A percentile compares a stretch with the other conserved stretches of the same genome.
Conservation (phyloP, 164 flowering plant genomes). For the Santalum album region DNA sequence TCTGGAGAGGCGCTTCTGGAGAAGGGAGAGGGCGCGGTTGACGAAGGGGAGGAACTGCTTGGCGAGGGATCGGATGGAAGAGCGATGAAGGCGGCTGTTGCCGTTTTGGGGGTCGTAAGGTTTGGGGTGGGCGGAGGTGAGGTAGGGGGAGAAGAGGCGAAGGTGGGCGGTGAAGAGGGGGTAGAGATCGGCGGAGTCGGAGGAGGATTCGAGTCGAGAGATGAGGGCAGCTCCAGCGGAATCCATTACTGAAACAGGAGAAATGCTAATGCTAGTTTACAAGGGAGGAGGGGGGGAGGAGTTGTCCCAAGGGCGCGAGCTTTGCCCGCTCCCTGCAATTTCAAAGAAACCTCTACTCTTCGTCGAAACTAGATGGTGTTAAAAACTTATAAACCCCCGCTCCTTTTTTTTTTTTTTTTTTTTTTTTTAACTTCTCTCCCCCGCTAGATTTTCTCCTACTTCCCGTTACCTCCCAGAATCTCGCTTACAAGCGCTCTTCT, state of each 20-base stretch:
- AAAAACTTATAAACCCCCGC: too few relatives aligned
- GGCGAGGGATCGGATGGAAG: conserved; percentile 51
- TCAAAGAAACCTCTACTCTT: too few relatives aligned
- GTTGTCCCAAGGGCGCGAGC: neutral
- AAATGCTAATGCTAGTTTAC: neutral
- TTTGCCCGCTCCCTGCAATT: too few relatives aligned
- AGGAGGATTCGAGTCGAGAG: neutral
- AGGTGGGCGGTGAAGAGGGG: neutral
- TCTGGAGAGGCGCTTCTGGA: conserved; percentile 47
- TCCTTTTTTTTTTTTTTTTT: too few relatives aligned
- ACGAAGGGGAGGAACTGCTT: conserved; percentile 64
- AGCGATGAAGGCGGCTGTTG: conserved; percentile 10
- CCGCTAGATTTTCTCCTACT: too few relatives aligned
- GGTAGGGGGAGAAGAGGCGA: neutral
- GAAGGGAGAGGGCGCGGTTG: conserved; percentile 38
- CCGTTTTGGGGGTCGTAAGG: conserved; percentile 8
- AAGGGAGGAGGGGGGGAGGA: neutral
- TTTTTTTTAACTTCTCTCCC: too few relatives aligned
- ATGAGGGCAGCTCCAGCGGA: neutral
- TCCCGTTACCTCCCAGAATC: too few relatives aligned
- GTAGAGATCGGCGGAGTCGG: conserved; percentile 1
- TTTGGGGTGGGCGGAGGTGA: neutral
- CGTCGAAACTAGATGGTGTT: too few relatives aligned
- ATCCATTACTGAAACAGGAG: too few relatives aligned
- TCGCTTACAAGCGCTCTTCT: too few relatives aligned